A percentile compares a stretch with the other conserved stretches of the same genome.
These are phyloP conservation scores for Leccinum subtestaceum DNA, from an alignment of 768 basidiomycete species.

Conservation along the genomic window DNA sequence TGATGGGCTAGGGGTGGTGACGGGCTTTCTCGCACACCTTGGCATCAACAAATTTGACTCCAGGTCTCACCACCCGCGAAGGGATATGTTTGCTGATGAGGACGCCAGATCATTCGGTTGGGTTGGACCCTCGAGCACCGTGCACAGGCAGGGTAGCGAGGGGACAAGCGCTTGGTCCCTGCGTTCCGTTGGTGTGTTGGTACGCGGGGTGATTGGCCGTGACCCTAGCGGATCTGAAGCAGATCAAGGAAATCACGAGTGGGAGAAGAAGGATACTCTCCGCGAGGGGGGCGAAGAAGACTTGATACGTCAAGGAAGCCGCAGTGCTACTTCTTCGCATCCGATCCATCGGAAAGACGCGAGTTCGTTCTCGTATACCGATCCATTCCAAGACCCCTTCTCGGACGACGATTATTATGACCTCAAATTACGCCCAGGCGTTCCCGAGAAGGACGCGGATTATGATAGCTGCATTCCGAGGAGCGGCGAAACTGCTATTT, in stretches of 20 bases:
- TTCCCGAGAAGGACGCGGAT: conserved; percentile 21
- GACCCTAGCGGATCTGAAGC: conserved; percentile 27
- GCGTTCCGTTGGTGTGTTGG: conserved; percentile 36
- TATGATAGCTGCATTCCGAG: conserved; percentile 13
- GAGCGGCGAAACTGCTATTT: conserved; percentile 11
- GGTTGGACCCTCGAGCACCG: conserved; percentile 13
- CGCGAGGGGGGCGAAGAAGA: conserved; percentile 2
- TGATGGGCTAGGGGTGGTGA: conserved; percentile 6
- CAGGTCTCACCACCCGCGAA: conserved; percentile 34
- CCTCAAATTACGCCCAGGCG: conserved; percentile 9
- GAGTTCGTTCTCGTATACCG: conserved; percentile 39
- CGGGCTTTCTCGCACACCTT: conserved; percentile 21
- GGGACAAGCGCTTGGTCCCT: conserved; percentile 54
- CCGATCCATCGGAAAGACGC: conserved; percentile 12
- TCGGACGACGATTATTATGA: conserved; percentile 19
- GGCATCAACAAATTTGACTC: conserved; percentile 19
- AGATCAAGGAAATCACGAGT: conserved; percentile 13
- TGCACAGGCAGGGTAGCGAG: conserved; percentile 38
- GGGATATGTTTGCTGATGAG: conserved; percentile 79
- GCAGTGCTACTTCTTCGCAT: not conserved
- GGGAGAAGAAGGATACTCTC: conserved; percentile 20
- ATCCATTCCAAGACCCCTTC: conserved; percentile 41
- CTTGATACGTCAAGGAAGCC: too few species aligned
- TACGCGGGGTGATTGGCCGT: conserved; percentile 28
- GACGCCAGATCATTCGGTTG: conserved; percentile 52